Base-by-base conservation (phyloP, 1,284 basidiomycete species). In the Agroathelia rolfsii region DNA sequence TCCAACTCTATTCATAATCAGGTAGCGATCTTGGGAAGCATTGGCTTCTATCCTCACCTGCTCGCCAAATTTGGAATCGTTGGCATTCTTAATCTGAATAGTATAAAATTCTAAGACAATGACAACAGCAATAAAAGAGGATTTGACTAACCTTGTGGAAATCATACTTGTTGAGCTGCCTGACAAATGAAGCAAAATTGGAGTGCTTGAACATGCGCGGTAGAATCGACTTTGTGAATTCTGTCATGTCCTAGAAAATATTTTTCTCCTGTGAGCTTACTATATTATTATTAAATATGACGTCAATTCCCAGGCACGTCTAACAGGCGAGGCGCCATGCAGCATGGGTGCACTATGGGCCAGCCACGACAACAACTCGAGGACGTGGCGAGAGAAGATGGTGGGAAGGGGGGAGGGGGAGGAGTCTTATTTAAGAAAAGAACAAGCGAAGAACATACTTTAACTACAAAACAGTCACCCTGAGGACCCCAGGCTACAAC, bases 151-250 rank as follows among this genome's bases (percentile, higher is more conserved):
- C 86, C 66, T 96, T 97, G 67, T 94, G 90, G 50, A 96, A 97
- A 50, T 95, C 93, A 53, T 97, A 97, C 62, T 96, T 97, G 73
- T 97, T 97, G 24, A 97, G 66, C 58, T 97, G 93, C 7, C 90
- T 72, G 3, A 94, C 89, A 51, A 94, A 94, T 35, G 74, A 80
- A 17, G 92, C 90, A 56, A 97, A 97, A 51, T 97, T 97, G 11
- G 87, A 93, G 56, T 97, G 93, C 50, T 95, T 88, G 72, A 96
- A 97, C 61, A 95, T 83, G 32, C 86, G 79, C 0, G 93, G 93
- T 30, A 96, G 70, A 47, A 96, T 87, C 30, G 81, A 78, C 53
- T 90, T 94, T 27, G 90, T 94, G 59, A 97, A 96, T 47, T 90
- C 86, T 61, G 92, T 94, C 86, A 95, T 94, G 64, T 96, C 89